A percentile compares a stretch with the other conserved stretches of the same genome.
Evolutionary conservation across 257 asterid species (phyloP).

Genomic region (Plectranthus barbatus): DNA sequence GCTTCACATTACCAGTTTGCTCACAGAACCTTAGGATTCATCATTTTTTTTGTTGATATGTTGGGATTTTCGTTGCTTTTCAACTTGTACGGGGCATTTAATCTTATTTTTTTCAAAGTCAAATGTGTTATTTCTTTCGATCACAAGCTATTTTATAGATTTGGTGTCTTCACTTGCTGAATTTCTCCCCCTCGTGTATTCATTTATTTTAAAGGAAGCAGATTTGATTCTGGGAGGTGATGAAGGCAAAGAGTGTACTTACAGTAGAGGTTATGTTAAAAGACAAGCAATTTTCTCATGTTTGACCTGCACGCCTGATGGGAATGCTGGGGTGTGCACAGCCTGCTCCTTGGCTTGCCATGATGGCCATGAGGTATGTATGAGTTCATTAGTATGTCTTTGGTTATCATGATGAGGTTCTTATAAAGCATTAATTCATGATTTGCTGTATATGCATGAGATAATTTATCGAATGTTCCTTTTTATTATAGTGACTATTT

Average conservation of each 20-base stretch:
- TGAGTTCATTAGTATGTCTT: background rate
- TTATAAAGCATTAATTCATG: background rate
- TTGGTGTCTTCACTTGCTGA: background rate
- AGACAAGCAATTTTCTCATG: conserved; percentile 91
- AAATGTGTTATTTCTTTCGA: background rate
- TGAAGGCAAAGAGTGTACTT: conserved; percentile 86
- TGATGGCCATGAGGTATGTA: conserved; percentile 84
- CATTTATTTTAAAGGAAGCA: conserved; percentile 52
- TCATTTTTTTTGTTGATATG: background rate
- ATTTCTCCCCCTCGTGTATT: background rate
- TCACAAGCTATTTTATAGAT: background rate
- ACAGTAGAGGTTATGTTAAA: conserved; percentile 63
- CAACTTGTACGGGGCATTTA: background rate
- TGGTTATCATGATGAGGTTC: too few species aligned
- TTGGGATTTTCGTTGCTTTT: background rate
- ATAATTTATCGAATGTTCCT: background rate
- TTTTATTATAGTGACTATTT: too few species aligned
- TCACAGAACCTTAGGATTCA: too few species aligned
- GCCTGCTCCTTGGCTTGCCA: conserved; percentile 86
- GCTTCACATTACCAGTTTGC: too few species aligned
- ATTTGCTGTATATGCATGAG: background rate
- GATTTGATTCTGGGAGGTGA: conserved; percentile 88
- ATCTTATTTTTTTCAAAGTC: background rate
- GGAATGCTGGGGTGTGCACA: conserved; percentile 89
- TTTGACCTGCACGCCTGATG: conserved; percentile 87